phyloP scores from a whole-genome alignment of 2,329 filamentous ascomycete species.

The Beauveria caledonica region DNA sequence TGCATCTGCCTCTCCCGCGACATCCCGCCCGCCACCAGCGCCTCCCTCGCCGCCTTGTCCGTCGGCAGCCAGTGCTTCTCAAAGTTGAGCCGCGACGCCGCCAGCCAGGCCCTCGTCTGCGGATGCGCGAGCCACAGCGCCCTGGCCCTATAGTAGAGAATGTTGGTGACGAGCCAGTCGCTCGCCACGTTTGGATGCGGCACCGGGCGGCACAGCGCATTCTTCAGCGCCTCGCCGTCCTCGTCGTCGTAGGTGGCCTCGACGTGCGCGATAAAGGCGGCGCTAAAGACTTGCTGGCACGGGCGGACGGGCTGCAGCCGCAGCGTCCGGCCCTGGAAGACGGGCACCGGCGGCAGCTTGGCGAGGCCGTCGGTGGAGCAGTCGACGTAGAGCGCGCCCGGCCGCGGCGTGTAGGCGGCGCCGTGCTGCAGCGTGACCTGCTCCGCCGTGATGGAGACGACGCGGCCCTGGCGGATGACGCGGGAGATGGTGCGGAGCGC shows the following conservation, averaged over 20 bases:
- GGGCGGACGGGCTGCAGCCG: conserved; percentile 3
- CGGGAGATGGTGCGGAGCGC: conserved; percentile 2
- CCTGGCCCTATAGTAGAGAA: not conserved
- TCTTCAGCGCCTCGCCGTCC: not conserved
- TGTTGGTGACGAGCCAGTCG: not conserved
- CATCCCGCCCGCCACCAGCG: not conserved
- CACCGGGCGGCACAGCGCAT: not conserved
- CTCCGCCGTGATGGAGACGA: conserved; percentile 8
- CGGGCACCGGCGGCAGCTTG: not conserved
- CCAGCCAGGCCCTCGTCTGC: not conserved
- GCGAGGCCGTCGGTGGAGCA: conserved; percentile 5
- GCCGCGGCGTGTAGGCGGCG: not conserved
- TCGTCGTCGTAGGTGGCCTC: not conserved
- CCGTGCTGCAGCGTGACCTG: not conserved
- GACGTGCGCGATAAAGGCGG: conserved; percentile 7
- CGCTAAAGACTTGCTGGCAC: conserved; percentile 1
- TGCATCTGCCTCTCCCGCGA: not conserved
- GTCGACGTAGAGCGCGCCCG: not conserved
- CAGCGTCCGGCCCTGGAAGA: conserved; percentile 4
- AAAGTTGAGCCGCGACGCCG: not conserved
- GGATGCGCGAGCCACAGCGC: not conserved
- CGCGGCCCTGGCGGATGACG: conserved; percentile 10
- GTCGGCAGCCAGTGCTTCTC: not conserved
- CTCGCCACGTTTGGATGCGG: not conserved
- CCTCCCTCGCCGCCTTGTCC: not conserved